Base-by-base conservation (phyloP, 345 rosid genomes). In the Linum lewisii region DNA sequence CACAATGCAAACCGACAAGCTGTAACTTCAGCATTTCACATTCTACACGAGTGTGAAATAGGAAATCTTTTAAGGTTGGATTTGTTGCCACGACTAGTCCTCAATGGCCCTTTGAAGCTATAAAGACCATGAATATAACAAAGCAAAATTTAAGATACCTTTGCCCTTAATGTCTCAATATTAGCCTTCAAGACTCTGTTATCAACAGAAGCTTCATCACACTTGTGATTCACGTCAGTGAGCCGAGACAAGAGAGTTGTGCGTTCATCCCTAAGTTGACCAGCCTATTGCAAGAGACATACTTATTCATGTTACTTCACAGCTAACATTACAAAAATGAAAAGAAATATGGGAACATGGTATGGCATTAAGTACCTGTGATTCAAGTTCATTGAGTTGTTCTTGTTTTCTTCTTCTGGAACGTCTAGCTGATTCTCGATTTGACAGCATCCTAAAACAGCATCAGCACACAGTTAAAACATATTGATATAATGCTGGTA, bases 401-500 rank as follows among this genome's bases (percentile, higher is more conserved):
- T 76, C 96, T 58, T 87, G 96, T 64, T 90, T 93, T 75, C 96
- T 84, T 75, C 85, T 81, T 79, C 99, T 80, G 60, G 97, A 94
- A 19, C 97, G 96, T 67, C 97, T 85, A 44, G 99, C 97, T 36
- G 99, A 94, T 80, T 94, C 99, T 67, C 97, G 85, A 81, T 94
- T 94, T 49, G 99, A 94, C 72, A 72, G 75, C 97, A 87, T 90
- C 83, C 99, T 93, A 76, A 21, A 23, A 19, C 67, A 75, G 57
- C 65, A 63, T 42, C 47, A 11, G 47, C 47, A 42, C 15, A 42
- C 47, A 11, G 14, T 11, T 42, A 42, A 42, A 5, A 42, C 11
- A 11, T 42, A 16, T 42, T 29, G 4, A 42, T 16, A 42, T 42
- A 42, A 42, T 42, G 18, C 18, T 38, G 45, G 45, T 15, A 38